phyloP scores from a whole-genome alignment of 2,329 filamentous ascomycete genomes.

The Fusarium pseudonygamai region DNA sequence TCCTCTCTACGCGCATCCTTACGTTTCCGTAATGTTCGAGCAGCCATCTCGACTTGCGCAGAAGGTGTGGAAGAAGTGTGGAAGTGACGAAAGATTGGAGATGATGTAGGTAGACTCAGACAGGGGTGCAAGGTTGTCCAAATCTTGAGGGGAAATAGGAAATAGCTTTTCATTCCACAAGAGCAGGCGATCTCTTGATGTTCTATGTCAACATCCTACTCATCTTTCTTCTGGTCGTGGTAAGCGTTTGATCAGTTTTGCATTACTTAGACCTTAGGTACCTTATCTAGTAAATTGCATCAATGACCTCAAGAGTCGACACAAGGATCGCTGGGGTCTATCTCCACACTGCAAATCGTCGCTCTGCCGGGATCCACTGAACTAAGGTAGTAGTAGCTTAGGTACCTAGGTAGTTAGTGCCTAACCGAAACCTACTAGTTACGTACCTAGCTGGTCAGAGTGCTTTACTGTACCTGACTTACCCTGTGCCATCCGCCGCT shows the following conservation, averaged over 20 bases:
- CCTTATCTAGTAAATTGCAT: background rate
- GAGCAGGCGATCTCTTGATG: background rate
- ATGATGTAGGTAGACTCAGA: background rate
- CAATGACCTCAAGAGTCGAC: slow-evolving; percentile 37
- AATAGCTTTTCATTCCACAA: slow-evolving; percentile 6
- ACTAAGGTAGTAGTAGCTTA: background rate
- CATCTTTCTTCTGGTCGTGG: background rate
- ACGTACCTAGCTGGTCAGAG: background rate
- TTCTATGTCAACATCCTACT: background rate
- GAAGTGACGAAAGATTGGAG: background rate
- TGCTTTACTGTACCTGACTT: background rate
- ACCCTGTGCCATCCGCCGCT: background rate
- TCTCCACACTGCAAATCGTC: background rate
- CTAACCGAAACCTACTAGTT: background rate
- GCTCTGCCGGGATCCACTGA: background rate
- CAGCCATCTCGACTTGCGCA: slow-evolving; percentile 10
- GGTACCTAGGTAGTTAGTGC: no score
- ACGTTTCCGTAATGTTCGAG: slow-evolving; percentile 31
- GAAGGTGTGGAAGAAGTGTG: background rate
- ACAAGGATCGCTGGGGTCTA: slow-evolving; percentile 24
- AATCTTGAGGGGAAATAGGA: background rate
- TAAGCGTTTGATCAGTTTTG: background rate
- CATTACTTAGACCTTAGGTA: background rate
- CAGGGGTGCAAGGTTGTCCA: background rate
- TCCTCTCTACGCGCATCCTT: background rate